These are phyloP conservation scores for Aspergillus sp. DNA, from an alignment of 2,329 filamentous ascomycete species.

Conservation along the genomic window DNA sequence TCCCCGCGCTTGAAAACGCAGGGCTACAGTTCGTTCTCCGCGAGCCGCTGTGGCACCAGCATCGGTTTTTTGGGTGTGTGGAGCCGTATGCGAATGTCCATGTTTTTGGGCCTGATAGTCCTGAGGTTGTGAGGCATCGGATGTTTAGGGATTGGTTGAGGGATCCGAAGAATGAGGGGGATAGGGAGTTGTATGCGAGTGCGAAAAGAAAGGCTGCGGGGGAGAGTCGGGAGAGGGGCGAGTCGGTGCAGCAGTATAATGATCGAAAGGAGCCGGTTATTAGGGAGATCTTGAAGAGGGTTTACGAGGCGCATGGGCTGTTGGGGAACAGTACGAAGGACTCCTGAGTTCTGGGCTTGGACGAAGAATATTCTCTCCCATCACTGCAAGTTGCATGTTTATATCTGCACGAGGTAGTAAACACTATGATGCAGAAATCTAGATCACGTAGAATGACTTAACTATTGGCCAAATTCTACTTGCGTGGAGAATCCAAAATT, in stretches of 20 bases:
- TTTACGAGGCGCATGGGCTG: constrained; percentile 18
- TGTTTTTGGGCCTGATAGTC: constrained; percentile 46
- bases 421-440: background rate
- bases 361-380: background rate
- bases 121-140: constrained; percentile 45
- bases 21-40: constrained; percentile 50
- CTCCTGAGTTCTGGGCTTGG: background rate
- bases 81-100: constrained; percentile 49
- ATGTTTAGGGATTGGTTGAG: constrained; percentile 49
- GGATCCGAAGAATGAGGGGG: constrained; percentile 31
- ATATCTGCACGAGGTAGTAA: background rate
- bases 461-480: background rate
- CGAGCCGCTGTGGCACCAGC: constrained; percentile 50
- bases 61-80: constrained; percentile 47
- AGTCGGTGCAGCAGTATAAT: constrained; percentile 42
- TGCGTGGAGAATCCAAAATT: too few relatives aligned
- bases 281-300: constrained; percentile 39
- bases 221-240: constrained; percentile 30
- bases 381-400: background rate
- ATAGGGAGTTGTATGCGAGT: constrained; percentile 42
- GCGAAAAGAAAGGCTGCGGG: constrained; percentile 40
- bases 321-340: background rate
- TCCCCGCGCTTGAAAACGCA: constrained; percentile 41
- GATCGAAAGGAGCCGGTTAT: constrained; percentile 44
- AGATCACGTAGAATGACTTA: too few relatives aligned